phyloP scores from a whole-genome alignment of 768 basidiomycete species.

The Tricholoma flavovirens region DNA sequence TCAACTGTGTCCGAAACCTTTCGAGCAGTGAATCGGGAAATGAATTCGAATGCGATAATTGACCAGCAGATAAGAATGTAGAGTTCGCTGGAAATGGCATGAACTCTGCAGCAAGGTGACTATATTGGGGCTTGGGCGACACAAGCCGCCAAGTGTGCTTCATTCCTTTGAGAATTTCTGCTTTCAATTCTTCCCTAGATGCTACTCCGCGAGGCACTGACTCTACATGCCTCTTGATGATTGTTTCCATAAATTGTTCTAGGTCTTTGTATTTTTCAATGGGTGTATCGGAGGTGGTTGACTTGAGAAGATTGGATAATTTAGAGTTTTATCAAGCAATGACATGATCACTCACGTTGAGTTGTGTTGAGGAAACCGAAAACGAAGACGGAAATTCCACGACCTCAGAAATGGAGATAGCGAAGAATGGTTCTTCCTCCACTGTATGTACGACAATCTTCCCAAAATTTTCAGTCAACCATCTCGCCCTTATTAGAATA shows the following conservation, averaged over 20 bases:
- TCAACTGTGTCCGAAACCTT: slow-evolving; percentile 81
- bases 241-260: background rate
- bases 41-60: too few relatives aligned
- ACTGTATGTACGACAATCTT: background rate
- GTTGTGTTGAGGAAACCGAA: background rate
- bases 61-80: too few relatives aligned
- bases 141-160: background rate
- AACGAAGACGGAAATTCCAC: background rate
- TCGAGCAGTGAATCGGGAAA: slow-evolving; percentile 60
- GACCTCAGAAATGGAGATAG: background rate
- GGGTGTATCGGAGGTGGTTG: background rate
- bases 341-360: background rate
- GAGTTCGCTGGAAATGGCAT: too few relatives aligned
- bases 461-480: background rate
- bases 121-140: background rate
- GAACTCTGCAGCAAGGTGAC: too few relatives aligned
- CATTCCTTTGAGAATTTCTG: background rate
- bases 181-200: background rate
- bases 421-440: background rate
- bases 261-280: background rate
- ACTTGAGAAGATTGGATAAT: background rate
- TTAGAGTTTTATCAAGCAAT: background rate
- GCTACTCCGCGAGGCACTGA: background rate
- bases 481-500: background rate
- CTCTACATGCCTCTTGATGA: background rate